Evolutionary conservation across 1,139 yeast species (phyloP).

Genomic region (Pichia sp.): DNA sequence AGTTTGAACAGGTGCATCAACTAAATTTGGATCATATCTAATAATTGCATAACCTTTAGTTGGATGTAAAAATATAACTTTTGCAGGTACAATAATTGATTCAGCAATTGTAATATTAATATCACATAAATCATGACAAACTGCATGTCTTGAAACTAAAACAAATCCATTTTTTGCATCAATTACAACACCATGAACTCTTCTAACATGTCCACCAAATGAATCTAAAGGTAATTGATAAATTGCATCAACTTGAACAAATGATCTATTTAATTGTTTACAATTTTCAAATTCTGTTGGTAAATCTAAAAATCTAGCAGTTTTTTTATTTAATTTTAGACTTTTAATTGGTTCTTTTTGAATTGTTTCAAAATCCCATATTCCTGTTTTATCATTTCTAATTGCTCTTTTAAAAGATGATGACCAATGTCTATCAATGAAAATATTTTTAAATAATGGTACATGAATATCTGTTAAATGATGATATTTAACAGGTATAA

Average conservation of each 20-base stretch:
- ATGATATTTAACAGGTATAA: constrained; percentile 67
- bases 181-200: constrained; percentile 72
- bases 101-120: constrained; percentile 78
- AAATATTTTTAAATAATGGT: constrained; percentile 55
- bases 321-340: constrained; percentile 39
- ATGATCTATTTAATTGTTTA: constrained; percentile 48
- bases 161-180: constrained; percentile 79
- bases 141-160: constrained; percentile 67
- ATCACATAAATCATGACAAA: constrained; percentile 84
- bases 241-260: constrained; percentile 62
- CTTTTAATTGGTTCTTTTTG: constrained; percentile 51
- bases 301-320: constrained; percentile 66
- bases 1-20: constrained; percentile 54
- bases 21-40: constrained; percentile 72
- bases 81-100: constrained; percentile 73
- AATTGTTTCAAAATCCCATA: constrained; percentile 76
- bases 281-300: constrained; percentile 56
- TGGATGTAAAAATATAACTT: constrained; percentile 81
- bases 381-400: constrained; percentile 75
- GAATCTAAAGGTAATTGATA: constrained; percentile 74
- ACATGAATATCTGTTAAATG: constrained; percentile 80
- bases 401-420: constrained; percentile 64
- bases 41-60: constrained; percentile 80
- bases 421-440: constrained; percentile 83
- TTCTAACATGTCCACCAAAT: constrained; percentile 52